Evolutionary conservation across 2,329 filamentous ascomycete species (phyloP).

Genomic region (Lachnellula subtilissima): DNA sequence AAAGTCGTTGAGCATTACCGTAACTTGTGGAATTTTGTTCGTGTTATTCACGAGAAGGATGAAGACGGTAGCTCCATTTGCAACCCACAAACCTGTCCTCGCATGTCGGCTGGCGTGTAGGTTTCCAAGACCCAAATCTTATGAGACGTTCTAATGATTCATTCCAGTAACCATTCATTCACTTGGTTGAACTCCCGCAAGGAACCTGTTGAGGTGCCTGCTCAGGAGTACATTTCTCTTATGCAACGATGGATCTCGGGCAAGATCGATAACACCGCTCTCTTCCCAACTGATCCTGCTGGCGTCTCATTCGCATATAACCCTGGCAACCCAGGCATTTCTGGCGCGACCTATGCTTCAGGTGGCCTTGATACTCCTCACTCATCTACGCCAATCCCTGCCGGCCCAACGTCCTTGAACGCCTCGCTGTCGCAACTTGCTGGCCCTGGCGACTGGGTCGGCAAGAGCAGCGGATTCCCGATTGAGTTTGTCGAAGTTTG

Average conservation of each 20-base stretch:
- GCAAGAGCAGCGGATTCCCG: constrained; percentile 89
- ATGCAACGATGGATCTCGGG: constrained; percentile 97
- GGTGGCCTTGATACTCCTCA: constrained; percentile 44
- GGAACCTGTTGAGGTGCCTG: constrained; percentile 86
- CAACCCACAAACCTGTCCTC: constrained; percentile 77
- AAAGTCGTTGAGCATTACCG: constrained; percentile 89
- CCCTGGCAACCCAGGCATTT: constrained; percentile 54
- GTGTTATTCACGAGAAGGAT: constrained; percentile 82
- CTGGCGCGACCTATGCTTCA: constrained; percentile 49
- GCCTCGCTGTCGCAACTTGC: constrained; percentile 57
- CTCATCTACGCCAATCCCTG: constrained; percentile 33
- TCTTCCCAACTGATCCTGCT: constrained; percentile 84
- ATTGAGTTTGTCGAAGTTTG: constrained; percentile 84
- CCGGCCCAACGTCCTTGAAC: constrained; percentile 39
- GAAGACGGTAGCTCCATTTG: constrained; percentile 74
- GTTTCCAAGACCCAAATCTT: constrained; percentile 35
- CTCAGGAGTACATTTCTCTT: constrained; percentile 87
- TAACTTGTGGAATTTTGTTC: constrained; percentile 82
- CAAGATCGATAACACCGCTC: constrained; percentile 84
- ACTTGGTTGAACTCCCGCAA: constrained; percentile 90
- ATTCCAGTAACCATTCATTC: constrained; percentile 75
- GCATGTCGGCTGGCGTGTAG: constrained; percentile 91
- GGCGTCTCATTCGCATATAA: constrained; percentile 63
- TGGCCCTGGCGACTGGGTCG: constrained; percentile 69
- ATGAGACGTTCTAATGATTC: background rate